Base-by-base conservation (phyloP, 768 basidiomycete species). In the Boletales sp. region DNA sequence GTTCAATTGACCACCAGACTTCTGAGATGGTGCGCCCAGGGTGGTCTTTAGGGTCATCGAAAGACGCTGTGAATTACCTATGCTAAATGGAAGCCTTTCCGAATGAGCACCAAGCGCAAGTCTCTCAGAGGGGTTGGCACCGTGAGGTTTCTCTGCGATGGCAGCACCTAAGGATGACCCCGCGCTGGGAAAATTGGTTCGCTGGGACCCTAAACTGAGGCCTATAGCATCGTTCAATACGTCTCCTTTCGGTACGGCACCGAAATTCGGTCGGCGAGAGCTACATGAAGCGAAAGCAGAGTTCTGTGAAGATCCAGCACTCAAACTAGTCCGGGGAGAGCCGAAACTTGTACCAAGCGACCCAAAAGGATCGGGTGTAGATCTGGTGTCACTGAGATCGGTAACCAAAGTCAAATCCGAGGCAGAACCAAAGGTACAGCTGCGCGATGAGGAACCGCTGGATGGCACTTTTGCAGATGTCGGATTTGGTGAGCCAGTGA, bases 271-370 rank as follows among this genome's bases (percentile, higher is more conserved):
- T 28, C 52, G 52, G 36, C 59, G 68, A 14, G 61, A 63, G 7
- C 62, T 59, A 18, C 52, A 48, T 3, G 67, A 57, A 36, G 54
- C 55, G 31, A 67, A 63, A 33, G 46, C 65, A 9, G 63, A 58
- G 5, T 61, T 33, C n/a, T 67, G 65, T 34, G 67, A 67, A 21
- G 65, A 69, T 14, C 50, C 52, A 0, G 60, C 57, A 33, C 67
- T 67, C 21, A 66, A 14, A 25, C 49, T 69, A 25, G 62, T 64
- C 39, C 46, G 52, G 1, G 56, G 57, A 14, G 65, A 66, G 33
- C 67, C 58, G 40, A 63, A 66, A 41, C 40, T 58, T 3, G 64
- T 57, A 12, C 56, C 48, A 32, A 65, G 44, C 15, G 68, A 68
- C 9, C 55, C 46, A 39, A 66, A 39, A n/a, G 63, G 53, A 17